These are phyloP conservation scores for Globisporangium abappressorium DNA, from an alignment of 352 stramenopile species.

Conservation along the genomic window DNA sequence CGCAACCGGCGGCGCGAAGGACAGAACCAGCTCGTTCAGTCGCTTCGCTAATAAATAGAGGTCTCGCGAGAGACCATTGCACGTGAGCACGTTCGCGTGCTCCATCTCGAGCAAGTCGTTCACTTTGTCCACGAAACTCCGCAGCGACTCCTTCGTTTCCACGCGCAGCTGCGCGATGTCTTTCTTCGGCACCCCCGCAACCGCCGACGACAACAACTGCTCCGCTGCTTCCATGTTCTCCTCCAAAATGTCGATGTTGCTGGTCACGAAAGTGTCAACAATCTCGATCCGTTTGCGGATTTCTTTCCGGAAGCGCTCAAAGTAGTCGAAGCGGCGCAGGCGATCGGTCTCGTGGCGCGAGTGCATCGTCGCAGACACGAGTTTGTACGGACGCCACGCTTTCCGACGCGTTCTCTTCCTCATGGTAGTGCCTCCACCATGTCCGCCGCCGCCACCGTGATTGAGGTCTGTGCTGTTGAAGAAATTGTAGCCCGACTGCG, in stretches of 20 bases:
- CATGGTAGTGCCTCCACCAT: background rate
- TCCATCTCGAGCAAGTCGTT: constrained; percentile 25
- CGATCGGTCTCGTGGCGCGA: constrained; percentile 41
- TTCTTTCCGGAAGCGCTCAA: constrained; percentile 43
- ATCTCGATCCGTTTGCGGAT: constrained; percentile 41
- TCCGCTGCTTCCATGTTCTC: constrained; percentile 61
- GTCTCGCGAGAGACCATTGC: constrained; percentile 61
- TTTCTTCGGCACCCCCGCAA: constrained; percentile 49
- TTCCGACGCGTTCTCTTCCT: constrained; percentile 26
- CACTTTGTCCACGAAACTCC: constrained; percentile 32
- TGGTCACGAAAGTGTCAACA: constrained; percentile 40
- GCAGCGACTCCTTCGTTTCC: constrained; percentile 34
- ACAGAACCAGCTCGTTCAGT: constrained; percentile 56
- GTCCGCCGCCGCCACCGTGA: constrained; percentile 18
- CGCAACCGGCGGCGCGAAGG: constrained; percentile 50
- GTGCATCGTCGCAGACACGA: constrained; percentile 78
- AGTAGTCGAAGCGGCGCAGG: constrained; percentile 42
- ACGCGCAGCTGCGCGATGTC: constrained; percentile 53
- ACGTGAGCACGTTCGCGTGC: constrained; percentile 55
- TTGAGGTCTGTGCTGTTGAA: background rate
- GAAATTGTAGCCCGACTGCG: constrained; percentile 7
- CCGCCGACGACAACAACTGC: constrained; percentile 55
- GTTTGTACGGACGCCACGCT: constrained; percentile 73
- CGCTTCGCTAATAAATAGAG: constrained; percentile 55
- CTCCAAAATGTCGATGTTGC: constrained; percentile 71